Percentiles rank a stretch among this genome's conserved stretches.
phyloP scores from a whole-genome alignment of 2,329 filamentous ascomycete species.

The Amesomyces nigricolor region DNA sequence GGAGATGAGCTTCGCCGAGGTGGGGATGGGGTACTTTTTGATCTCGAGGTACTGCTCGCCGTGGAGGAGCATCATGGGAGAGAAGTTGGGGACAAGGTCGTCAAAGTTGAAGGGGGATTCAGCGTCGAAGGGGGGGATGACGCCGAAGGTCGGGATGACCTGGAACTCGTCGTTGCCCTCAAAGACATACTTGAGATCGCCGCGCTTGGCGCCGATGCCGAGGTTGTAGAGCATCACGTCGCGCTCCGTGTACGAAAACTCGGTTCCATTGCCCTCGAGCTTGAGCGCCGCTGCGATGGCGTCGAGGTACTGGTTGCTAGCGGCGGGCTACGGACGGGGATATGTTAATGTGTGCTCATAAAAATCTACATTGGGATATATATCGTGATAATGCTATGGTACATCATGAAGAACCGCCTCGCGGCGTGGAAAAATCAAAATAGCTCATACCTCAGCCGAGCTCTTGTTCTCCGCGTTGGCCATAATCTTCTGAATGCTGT shows the following conservation, averaged over 20 bases:
- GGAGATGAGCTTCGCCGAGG: slow-evolving; percentile 68
- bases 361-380: slow-evolving; percentile 25
- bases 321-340: slow-evolving; percentile 24
- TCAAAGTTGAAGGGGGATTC: slow-evolving; percentile 72
- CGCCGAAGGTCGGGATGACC: slow-evolving; percentile 88
- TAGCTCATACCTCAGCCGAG: slow-evolving; percentile 53
- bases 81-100: slow-evolving; percentile 90
- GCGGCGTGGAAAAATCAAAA: slow-evolving; percentile 16
- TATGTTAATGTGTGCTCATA: slow-evolving; percentile 22
- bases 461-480: slow-evolving; percentile 79
- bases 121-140: slow-evolving; percentile 88
- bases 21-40: slow-evolving; percentile 85
- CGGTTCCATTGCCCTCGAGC: slow-evolving; percentile 62
- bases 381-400: slow-evolving; percentile 20
- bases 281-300: slow-evolving; percentile 71
- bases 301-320: slow-evolving; percentile 57
- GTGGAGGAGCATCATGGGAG: slow-evolving; percentile 96
- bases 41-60: slow-evolving; percentile 98
- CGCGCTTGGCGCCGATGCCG: slow-evolving; percentile 85
- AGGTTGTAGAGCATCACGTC: slow-evolving; percentile 96
- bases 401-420: slow-evolving; percentile 20
- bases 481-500: slow-evolving; percentile 69
- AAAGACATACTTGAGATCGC: slow-evolving; percentile 80
- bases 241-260: slow-evolving; percentile 77
- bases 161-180: slow-evolving; percentile 92